Evolutionary conservation across 768 basidiomycete species (phyloP).

Genomic region (Galerina sulciceps): DNA sequence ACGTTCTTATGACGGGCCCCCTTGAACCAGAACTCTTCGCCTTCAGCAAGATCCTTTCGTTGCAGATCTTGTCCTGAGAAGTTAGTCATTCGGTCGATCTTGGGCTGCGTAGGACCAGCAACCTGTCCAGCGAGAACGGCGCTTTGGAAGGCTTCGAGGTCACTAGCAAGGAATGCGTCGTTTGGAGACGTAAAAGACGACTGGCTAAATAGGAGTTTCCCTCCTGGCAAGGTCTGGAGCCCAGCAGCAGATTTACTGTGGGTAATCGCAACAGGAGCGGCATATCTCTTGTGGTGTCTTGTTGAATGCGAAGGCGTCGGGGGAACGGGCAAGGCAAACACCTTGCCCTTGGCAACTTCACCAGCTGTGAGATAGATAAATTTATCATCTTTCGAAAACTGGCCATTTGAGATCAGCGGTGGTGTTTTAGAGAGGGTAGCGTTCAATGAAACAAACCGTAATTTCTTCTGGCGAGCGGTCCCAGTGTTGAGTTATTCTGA

Average conservation of each 20-base stretch:
- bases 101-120: slow-evolving; percentile 30
- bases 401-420: slow-evolving; percentile 5
- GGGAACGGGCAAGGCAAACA: slow-evolving; percentile 74
- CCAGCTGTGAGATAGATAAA: slow-evolving; percentile 78
- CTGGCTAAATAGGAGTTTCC: slow-evolving; percentile 72
- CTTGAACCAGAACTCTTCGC: slow-evolving; percentile 89
- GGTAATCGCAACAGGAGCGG: slow-evolving; percentile 63
- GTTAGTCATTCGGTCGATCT: slow-evolving; percentile 62
- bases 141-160: slow-evolving; percentile 40
- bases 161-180: slow-evolving; percentile 66
- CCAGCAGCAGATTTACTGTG: slow-evolving; percentile 59
- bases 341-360: slow-evolving; percentile 77
- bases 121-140: slow-evolving; percentile 37
- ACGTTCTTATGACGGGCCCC: slow-evolving; percentile 77
- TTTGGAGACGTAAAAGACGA: slow-evolving; percentile 82
- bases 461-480: slow-evolving; percentile 75
- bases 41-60: slow-evolving; percentile 59
- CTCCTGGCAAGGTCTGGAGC: slow-evolving; percentile 61
- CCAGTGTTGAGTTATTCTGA: slow-evolving; percentile 82
- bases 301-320: slow-evolving; percentile 59
- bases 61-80: slow-evolving; percentile 63
- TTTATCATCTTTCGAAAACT: slow-evolving; percentile 79
- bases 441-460: slow-evolving; percentile 45
- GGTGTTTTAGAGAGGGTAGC: neutral
- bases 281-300: slow-evolving; percentile 51